Evolutionary conservation across 2,329 filamentous ascomycete species (phyloP), one percentile per base, ranked within the genome.

Genomic region (Cercospora brassicicola): DNA sequence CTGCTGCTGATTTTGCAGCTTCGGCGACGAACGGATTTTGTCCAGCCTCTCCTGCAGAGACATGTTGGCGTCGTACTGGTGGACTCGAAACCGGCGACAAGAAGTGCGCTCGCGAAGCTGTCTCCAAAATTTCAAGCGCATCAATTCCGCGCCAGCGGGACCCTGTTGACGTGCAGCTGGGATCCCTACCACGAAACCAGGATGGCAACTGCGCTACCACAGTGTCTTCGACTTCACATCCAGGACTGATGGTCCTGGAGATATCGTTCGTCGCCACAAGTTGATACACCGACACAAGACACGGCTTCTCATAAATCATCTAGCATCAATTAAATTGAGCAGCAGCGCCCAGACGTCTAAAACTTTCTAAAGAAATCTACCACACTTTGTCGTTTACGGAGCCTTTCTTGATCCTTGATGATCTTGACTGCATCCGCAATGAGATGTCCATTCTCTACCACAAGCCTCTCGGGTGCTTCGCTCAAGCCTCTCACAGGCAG

Each of bases 1-100:
- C 87, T 94, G 93, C 81, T 96, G 89, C 83, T 97, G 94, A 80
- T 92, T 97, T 81, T 98, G 92, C 76, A 97, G 88, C 82, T 96
- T 97, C 66, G 95, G 95, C 78, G 92, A 81, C 73, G 82, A 95
- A 82, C 95, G 92, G 81, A 98, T 97, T 87, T 96, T 97, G 84
- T 94, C 92, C 79, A 99, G 88, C 85, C 93, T 96, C 85, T 97
- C 94, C 80, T 91, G 89, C 77, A 98, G 83, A 81, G 88, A 88
- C 82, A 83, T 83, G 71, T 59, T 73, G 62, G 63, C 66, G 62
- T 68, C 66, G 63, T 53, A 45, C 42, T 28, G 42, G 60, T 55
- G 60, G 26, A 31, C 28, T 56, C 53, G 53, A 31, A 10, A 30
- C 53, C 23, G 53, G 28, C 26, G 13, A 28, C 26, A 31, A 28